Evolutionary conservation across 2,329 filamentous ascomycete genomes (phyloP), one percentile per base, ranked within the genome.

Genomic region (Trichoderma atrobrunneum): DNA sequence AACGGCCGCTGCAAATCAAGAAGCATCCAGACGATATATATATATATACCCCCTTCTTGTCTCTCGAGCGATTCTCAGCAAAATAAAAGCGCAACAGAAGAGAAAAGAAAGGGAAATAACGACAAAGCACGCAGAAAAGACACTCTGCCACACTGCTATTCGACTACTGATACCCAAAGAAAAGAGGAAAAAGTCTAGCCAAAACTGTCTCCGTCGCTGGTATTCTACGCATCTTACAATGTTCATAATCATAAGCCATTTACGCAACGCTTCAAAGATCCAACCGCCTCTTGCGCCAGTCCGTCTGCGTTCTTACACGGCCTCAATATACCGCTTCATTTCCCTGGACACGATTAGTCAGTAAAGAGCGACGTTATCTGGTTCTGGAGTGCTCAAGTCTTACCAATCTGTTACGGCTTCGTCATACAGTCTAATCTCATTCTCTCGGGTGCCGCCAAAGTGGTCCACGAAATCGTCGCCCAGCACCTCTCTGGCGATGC

Each of bases 391-490:
- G n/a, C 18, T 21, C 10, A 7, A 7, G 8, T 90, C 92, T 81
- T 86, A 95, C 94, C 95, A 98, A 81, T 98, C 96, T 24, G 96
- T 98, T 7, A 98, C 95, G 2, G 95, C 95, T 81, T 98, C 95
- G 77, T 98, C 95, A 92, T 93, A 99, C 24, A 97, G 83, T 73
- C 93, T 86, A 72, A 96, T 88, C 83, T 99, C 96, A 82, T 99
- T 95, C 81, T 97, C 92, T 75, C 96, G 88, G 21, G 95, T 97
- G 18, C 96, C 96, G 14, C 91, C 93, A 84, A 91, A 99, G 81
- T 98, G 96, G 18, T 98, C 95, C 3, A 99, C 96, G 82, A 99
- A 99, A 10, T 92, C 93, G 80, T 98, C 92, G 0, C 96, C 96
- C 81, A 99, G 93, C 0, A 97, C 93, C 80, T 98, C 93, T 72